Conservation (phyloP, 805 yeast genomes). For the Danielia oregonensis region DNA sequence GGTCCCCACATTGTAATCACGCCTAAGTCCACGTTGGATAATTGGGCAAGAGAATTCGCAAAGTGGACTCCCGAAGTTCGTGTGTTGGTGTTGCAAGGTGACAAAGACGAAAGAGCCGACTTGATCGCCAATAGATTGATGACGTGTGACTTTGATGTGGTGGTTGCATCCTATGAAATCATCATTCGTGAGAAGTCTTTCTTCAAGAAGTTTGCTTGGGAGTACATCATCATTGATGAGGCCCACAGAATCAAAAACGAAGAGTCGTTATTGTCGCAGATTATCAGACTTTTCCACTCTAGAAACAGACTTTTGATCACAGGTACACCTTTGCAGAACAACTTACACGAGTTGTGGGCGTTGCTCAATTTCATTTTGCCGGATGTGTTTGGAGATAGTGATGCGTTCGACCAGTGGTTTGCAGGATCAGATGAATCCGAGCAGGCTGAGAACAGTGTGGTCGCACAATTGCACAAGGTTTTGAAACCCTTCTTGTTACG, state of each 20-base stretch:
- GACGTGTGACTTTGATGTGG: conserved; percentile 67
- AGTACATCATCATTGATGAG: conserved; percentile 75
- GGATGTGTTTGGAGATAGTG: conserved; percentile 71
- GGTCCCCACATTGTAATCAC: conserved; percentile 78
- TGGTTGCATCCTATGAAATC: conserved; percentile 70
- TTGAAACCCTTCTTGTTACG: conserved; percentile 71
- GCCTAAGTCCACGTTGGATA: conserved; percentile 77
- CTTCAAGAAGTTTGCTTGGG: conserved; percentile 67
- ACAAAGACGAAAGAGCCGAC: conserved; percentile 60
- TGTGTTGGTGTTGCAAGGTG: conserved; percentile 69
- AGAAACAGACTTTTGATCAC: conserved; percentile 69
- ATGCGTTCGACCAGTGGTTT: conserved; percentile 76
- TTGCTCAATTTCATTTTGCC: conserved; percentile 71
- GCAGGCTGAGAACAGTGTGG: conserved; percentile 37
- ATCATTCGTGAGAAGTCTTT: conserved; percentile 70
- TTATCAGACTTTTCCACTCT: conserved; percentile 68
- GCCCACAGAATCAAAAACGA: conserved; percentile 83
- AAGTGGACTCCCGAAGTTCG: conserved; percentile 80
- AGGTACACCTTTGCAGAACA: conserved; percentile 81
- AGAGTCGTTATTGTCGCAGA: conserved; percentile 67
- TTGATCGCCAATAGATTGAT: conserved; percentile 49
- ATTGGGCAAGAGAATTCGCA: conserved; percentile 75
- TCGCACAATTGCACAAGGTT: conserved; percentile 71
- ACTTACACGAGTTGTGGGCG: conserved; percentile 80
- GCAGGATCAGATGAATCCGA: conserved; percentile 37